A percentile compares a stretch with the other conserved stretches of the same genome.
Conservation (phyloP, 108 stramenopile species). For the Epithemia pelagica region DNA sequence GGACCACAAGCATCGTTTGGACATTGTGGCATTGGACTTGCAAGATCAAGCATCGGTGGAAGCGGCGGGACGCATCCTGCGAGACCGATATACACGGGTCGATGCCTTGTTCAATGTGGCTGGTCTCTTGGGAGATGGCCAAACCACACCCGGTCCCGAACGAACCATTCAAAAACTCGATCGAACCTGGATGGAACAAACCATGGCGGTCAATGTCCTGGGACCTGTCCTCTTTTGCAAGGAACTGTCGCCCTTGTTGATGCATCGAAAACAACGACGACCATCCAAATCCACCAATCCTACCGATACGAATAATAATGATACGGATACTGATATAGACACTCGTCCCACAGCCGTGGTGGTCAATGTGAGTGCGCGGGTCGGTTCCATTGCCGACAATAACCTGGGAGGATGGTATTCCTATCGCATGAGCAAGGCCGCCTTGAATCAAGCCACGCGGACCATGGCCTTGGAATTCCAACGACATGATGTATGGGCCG, state of each 20-base stretch:
- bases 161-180: conserved; percentile 59
- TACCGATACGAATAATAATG: neutral
- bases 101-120: conserved; percentile 75
- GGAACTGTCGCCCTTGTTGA: conserved; percentile 61
- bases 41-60: conserved; percentile 57
- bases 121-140: conserved; percentile 67
- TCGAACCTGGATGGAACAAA: conserved; percentile 72
- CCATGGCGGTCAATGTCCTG: conserved; percentile 61
- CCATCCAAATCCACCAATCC: conserved; percentile 5
- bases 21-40: conserved; percentile 52
- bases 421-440: conserved; percentile 86
- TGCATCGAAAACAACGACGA: conserved; percentile 23
- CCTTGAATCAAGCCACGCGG: conserved; percentile 81
- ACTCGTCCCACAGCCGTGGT: conserved; percentile 46
- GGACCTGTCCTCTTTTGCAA: conserved; percentile 72
- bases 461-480: conserved; percentile 76
- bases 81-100: conserved; percentile 38
- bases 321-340: conserved; percentile 7
- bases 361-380: conserved; percentile 82
- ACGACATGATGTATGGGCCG: conserved; percentile 43
- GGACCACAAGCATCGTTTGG: conserved; percentile 21
- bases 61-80: conserved; percentile 26
- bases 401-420: conserved; percentile 88
- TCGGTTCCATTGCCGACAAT: conserved; percentile 90
- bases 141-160: conserved; percentile 71